These are phyloP conservation scores for Quillaja saponaria DNA, from an alignment of 306 rosid species.

Conservation along the genomic window DNA sequence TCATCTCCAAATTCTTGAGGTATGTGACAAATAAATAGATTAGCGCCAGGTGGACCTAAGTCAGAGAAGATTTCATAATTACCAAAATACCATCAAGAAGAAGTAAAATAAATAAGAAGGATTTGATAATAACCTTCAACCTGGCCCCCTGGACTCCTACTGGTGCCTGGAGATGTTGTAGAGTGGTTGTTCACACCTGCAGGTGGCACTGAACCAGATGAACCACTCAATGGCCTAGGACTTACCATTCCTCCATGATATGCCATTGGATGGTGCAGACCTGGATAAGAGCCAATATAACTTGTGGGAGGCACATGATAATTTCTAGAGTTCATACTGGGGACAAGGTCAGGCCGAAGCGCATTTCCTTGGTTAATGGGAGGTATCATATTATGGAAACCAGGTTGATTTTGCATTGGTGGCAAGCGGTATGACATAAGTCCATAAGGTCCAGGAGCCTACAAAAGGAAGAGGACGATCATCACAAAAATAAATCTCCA, in stretches of 20 bases:
- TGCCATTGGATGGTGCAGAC: constrained; percentile 82
- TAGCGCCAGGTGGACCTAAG: constrained; percentile 97
- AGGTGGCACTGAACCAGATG: constrained; percentile 75
- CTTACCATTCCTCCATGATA: constrained; percentile 77
- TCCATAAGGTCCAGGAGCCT: constrained; percentile 89
- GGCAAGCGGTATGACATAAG: constrained; percentile 87
- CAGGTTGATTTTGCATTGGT: constrained; percentile 88
- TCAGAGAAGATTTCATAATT: constrained; percentile 37
- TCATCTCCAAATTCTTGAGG: constrained; percentile 96
- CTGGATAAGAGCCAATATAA: constrained; percentile 82
- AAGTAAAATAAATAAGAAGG: constrained; percentile 9
- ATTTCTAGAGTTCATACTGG: constrained; percentile 68
- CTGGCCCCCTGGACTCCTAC: constrained; percentile 75
- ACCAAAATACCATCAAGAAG: constrained; percentile 33
- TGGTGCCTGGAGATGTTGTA: constrained; percentile 56
- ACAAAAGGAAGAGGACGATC: constrained; percentile 33
- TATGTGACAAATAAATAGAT: constrained; percentile 96
- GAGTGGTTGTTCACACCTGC: constrained; percentile 52
- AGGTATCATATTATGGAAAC: constrained; percentile 80
- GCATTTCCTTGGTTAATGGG: constrained; percentile 83
- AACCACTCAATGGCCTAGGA: constrained; percentile 64
- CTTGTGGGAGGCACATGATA: constrained; percentile 69
- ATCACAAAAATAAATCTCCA: constrained; percentile 19
- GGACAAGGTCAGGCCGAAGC: constrained; percentile 71
- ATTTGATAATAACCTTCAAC: constrained; percentile 72